phyloP scores from a whole-genome alignment of 2,329 filamentous ascomycete species.

The Colletotrichum caudatum region DNA sequence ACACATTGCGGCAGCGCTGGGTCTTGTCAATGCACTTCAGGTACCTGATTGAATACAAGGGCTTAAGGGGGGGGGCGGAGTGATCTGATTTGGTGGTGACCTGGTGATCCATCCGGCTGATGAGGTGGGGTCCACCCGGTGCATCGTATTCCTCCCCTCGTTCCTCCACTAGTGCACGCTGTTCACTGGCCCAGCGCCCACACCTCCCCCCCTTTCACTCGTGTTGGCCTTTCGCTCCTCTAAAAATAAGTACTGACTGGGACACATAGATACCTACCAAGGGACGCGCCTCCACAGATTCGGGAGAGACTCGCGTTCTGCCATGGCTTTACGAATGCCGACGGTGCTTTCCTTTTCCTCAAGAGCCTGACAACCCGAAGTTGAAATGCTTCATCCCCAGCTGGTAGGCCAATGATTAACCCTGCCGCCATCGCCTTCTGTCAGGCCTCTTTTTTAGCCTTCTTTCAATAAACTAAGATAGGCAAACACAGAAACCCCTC shows the following conservation, averaged over 20 bases:
- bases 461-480: background rate
- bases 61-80: background rate
- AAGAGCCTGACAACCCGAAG: background rate
- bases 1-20: slow-evolving; percentile 5
- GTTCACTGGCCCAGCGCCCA: slow-evolving; percentile 10
- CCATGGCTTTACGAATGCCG: background rate
- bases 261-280: slow-evolving; percentile 2
- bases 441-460: background rate
- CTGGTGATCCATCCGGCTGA: slow-evolving; percentile 20
- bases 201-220: slow-evolving; percentile 18
- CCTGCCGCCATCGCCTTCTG: background rate
- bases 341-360: background rate
- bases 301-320: slow-evolving; percentile 24
- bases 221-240: slow-evolving; percentile 33
- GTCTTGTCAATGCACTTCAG: background rate
- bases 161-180: slow-evolving; percentile 14
- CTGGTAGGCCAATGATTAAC: background rate
- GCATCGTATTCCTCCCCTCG: slow-evolving; percentile 36
- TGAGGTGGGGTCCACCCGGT: slow-evolving; percentile 26
- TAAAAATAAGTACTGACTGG: slow-evolving; percentile 35
- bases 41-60: slow-evolving; percentile 7
- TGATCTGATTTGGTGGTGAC: background rate
- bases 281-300: slow-evolving; percentile 32
- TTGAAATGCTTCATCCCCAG: background rate
- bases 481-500: slow-evolving; percentile 18